These are phyloP conservation scores for Mucor piriformis DNA, from an alignment of 371 early-diverging fungal species.

Conservation along the genomic window DNA sequence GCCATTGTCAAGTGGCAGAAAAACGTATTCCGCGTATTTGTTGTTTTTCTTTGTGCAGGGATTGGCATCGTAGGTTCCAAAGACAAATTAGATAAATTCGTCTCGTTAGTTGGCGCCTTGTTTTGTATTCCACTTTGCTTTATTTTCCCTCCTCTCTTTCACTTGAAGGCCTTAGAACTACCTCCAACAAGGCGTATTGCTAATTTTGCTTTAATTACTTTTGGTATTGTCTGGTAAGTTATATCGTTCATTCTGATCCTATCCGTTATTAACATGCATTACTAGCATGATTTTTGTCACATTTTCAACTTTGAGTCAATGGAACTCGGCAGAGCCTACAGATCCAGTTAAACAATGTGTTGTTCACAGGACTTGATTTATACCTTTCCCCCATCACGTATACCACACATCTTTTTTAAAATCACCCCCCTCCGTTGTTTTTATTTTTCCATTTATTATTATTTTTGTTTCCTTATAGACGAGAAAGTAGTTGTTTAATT, in stretches of 20 bases:
- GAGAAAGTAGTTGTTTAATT: slow-evolving; percentile 4
- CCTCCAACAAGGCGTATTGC: slow-evolving; percentile 38
- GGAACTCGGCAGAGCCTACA: slow-evolving; percentile 45
- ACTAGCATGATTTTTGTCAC: slow-evolving; percentile 43
- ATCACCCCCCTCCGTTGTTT: background rate
- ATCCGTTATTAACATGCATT: background rate
- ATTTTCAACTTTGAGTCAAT: slow-evolving; percentile 37
- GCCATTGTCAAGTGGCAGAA: slow-evolving; percentile 86
- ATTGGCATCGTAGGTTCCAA: slow-evolving; percentile 76
- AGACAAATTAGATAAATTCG: slow-evolving; percentile 82
- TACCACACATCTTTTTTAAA: background rate
- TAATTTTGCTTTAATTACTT: slow-evolving; percentile 62
- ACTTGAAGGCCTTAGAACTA: slow-evolving; percentile 63
- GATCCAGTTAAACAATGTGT: slow-evolving; percentile 52
- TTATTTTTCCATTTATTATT: background rate
- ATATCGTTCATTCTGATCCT: background rate
- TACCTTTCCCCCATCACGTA: background rate
- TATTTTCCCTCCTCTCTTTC: slow-evolving; percentile 85
- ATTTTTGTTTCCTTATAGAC: background rate
- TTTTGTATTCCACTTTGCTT: slow-evolving; percentile 73
- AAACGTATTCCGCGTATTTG: slow-evolving; percentile 75
- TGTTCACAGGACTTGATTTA: slow-evolving; percentile 27
- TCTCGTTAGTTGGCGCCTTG: slow-evolving; percentile 73
- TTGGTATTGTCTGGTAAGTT: slow-evolving; percentile 70
- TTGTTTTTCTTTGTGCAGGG: slow-evolving; percentile 67